Percentiles rank a stretch among this genome's conserved stretches.
Conservation (phyloP, 208 protist species). For the Trypanosoma conorhini region DNA sequence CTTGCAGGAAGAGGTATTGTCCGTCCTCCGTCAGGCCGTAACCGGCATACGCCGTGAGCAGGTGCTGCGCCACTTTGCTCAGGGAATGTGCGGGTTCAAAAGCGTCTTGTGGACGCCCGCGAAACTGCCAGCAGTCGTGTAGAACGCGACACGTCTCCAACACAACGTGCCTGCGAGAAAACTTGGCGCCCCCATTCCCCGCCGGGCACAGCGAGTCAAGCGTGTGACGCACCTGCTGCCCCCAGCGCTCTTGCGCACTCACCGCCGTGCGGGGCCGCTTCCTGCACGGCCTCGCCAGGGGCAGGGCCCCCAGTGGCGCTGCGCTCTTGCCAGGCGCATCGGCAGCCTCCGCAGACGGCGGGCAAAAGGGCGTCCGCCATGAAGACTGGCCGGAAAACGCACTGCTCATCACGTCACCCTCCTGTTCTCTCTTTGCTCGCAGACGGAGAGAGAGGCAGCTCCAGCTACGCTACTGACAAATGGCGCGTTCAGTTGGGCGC, state of each 20-base stretch:
- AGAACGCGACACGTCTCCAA: slow-evolving; percentile 51
- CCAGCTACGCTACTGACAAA: no score
- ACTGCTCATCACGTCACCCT: not conserved
- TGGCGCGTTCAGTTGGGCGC: no score
- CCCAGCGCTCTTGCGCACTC: not conserved
- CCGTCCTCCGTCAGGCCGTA: slow-evolving; percentile 42
- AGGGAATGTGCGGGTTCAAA: slow-evolving; percentile 63
- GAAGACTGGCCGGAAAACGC: not conserved
- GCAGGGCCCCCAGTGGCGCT: not conserved
- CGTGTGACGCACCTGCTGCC: not conserved
- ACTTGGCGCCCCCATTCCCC: slow-evolving; percentile 14
- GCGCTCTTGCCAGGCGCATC: not conserved
- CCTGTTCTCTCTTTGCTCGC: no score
- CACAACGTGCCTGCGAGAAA: slow-evolving; percentile 19
- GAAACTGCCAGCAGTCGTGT: slow-evolving; percentile 51
- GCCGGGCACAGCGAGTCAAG: not conserved
- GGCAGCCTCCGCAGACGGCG: no score
- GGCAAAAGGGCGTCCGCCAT: not conserved
- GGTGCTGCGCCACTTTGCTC: slow-evolving; percentile 39
- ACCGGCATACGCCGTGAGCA: slow-evolving; percentile 60
- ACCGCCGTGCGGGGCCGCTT: not conserved
- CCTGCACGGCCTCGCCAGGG: not conserved
- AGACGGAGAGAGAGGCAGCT: no score
- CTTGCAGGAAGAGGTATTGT: slow-evolving; percentile 52
- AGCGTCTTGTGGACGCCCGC: slow-evolving; percentile 50